Base-by-base conservation (phyloP, 768 basidiomycete species). In the Tephrocybe sp. region DNA sequence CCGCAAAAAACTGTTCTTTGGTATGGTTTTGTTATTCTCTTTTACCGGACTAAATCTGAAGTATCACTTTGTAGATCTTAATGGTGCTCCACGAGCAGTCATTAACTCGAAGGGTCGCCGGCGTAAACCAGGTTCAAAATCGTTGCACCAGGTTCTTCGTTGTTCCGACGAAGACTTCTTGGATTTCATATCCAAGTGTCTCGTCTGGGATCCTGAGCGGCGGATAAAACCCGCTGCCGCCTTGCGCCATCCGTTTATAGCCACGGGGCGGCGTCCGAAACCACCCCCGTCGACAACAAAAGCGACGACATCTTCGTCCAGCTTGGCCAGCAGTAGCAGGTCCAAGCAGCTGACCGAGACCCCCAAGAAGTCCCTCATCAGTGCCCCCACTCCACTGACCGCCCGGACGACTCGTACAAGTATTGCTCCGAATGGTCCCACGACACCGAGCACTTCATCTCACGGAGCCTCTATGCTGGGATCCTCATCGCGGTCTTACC, bases 171-270 rank as follows among this genome's bases (percentile, higher is more conserved):
- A 96, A 51, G 85, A 90, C 36, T 98, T 99, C 57, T 78, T 99
- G 49, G 97, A 99, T 70, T 99, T 99, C 66, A 88, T 98, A 55
- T 78, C 90, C 1, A 98, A 96, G 66, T 99, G 97, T 69, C 77
- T 99, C n/a, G 79, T 90, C 24, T 99, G 95, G 95, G 97, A 99
- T 71, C 97, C 97, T 8, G 96, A 98, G 60, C 82, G 91, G 43
- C 82, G 97, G 26, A 79, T 99, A 64, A 98, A 97, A 67, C 96
- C 96, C 4, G 89, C 93, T 58, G 80, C 88, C 9, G 96, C 96
- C 1, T 67, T 98, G 73, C 84, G 93, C 19, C 96, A 98, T 69
- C 88, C 90, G 9, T 98, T 93, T 71, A 77, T 97, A 51, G 74
- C 84, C 16, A 79, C 83, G 21, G 82, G 88, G 41, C 78, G 81